Base-by-base conservation (phyloP, 768 basidiomycete species). In the Hortiboletus flavorubellus region DNA sequence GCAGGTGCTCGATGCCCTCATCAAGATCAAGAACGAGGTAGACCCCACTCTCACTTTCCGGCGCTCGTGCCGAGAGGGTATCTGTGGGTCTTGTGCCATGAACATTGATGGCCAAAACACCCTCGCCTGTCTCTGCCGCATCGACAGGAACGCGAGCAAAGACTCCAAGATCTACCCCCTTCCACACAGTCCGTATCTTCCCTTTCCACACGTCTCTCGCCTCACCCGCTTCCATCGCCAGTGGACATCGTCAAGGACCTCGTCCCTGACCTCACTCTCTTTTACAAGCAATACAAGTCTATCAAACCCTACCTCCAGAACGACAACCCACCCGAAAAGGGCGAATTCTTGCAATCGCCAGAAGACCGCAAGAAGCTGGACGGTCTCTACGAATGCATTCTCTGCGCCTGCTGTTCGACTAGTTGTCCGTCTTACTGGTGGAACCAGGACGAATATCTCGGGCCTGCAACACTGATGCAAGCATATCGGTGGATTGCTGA, bases 281-380 rank as follows among this genome's bases (percentile, higher is more conserved):
- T 95, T 83, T 95, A 94, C 86, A 98, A 98, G 73, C 97, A 99
- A 72, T 98, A 99, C 89, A 98, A 98, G 76, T 95, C 94, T 16
- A 96, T 99, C 73, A 87, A 99, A 72, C 96, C 96, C 5, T 98
- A 86, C 79, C 81, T 98, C 37, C 87, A 96, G 79, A 94, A 93
- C 73, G 89, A 93, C 72, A 92, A 90, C 72, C 88, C 88, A 0
- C 94, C 94, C 2, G 90, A 79, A 60, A 74, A 85, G 58, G 84
- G 85, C 56, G 96, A 99, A 75, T 87, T 85, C 80, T 77, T 96
- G 51, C 97, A 98, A 74, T 89, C 91, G 11, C 83, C 74, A 26
- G 95, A 92, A 64, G 93, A 99, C 69, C 85, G 96, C 67, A 85
- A 84, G 80, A 98, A 98, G 75, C 86, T 99, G 16, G 96, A 91